Evolutionary conservation across 345 rosid species (phyloP).

Genomic region (Arabis hirsuta): DNA sequence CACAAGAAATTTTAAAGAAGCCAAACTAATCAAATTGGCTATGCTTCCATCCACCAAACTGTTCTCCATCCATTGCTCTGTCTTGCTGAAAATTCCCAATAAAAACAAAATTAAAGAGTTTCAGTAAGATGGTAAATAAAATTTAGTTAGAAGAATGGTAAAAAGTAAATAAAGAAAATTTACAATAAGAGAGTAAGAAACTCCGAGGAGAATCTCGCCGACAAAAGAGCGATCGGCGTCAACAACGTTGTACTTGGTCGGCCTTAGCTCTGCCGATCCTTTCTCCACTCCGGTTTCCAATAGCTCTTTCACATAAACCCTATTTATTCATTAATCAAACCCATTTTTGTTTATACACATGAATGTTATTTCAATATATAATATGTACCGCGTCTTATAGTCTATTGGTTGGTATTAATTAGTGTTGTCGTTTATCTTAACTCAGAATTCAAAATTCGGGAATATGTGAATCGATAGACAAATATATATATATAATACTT

Average conservation of each 20-base stretch:
- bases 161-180: not conserved
- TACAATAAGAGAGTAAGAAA: slow-evolving; percentile 50
- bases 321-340: slow-evolving; percentile 25
- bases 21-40: slow-evolving; percentile 44
- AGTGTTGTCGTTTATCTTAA: no score
- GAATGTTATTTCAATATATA: no score
- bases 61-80: slow-evolving; percentile 41
- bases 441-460: no score
- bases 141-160: not conserved
- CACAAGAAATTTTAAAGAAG: not conserved
- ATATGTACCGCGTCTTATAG: no score
- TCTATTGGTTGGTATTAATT: no score
- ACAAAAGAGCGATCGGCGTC: slow-evolving; percentile 49
- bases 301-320: slow-evolving; percentile 76
- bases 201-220: slow-evolving; percentile 78
- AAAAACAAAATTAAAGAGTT: not conserved
- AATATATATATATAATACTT: slow-evolving; percentile 16
- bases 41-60: slow-evolving; percentile 82
- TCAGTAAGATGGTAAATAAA: not conserved
- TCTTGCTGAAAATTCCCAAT: slow-evolving; percentile 44
- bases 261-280: slow-evolving; percentile 63
- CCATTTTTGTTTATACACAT: no score
- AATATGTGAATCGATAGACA: no score
- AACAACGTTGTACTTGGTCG: slow-evolving; percentile 64
- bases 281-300: slow-evolving; percentile 77